Conservation (phyloP, 2,329 filamentous ascomycete genomes). For the Scytalidium lignicola region DNA sequence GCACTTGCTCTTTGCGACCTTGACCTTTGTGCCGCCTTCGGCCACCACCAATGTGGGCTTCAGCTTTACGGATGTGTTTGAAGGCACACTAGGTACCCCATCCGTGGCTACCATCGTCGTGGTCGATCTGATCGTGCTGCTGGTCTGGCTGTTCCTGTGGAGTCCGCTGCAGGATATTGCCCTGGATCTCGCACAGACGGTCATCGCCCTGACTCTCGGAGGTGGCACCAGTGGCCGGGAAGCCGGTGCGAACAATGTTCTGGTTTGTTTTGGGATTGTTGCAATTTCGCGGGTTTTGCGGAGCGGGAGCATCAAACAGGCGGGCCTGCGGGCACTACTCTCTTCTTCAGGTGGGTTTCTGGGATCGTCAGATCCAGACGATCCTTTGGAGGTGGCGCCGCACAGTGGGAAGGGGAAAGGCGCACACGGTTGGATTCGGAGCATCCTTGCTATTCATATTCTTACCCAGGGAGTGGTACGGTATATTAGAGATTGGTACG, state of each 20-base stretch:
- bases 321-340: conserved; percentile 22
- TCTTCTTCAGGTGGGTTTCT: conserved; percentile 18
- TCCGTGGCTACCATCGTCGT: conserved; percentile 79
- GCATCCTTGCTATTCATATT: conserved; percentile 68
- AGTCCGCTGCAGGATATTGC: conserved; percentile 82
- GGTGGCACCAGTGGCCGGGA: conserved; percentile 68
- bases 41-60: conserved; percentile 64
- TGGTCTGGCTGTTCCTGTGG: conserved; percentile 86
- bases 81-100: conserved; percentile 78
- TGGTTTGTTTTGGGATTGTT: conserved; percentile 67
- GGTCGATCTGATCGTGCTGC: conserved; percentile 76
- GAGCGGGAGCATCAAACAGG: conserved; percentile 20
- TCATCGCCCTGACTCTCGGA: conserved; percentile 86
- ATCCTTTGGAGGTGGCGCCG: conserved; percentile 40
- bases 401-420: conserved; percentile 49
- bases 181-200: conserved; percentile 84
- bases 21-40: conserved; percentile 86
- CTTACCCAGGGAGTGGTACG: conserved; percentile 67
- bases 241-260: conserved; percentile 65
- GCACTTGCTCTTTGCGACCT: conserved; percentile 85
- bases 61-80: conserved; percentile 86
- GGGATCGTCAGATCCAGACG: conserved; percentile 32
- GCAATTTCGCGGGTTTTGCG: conserved; percentile 25
- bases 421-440: conserved; percentile 62
- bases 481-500: conserved; percentile 64